Conservation (phyloP, 495 filamentous ascomycete species). For the Penicillium robsamsonii region DNA sequence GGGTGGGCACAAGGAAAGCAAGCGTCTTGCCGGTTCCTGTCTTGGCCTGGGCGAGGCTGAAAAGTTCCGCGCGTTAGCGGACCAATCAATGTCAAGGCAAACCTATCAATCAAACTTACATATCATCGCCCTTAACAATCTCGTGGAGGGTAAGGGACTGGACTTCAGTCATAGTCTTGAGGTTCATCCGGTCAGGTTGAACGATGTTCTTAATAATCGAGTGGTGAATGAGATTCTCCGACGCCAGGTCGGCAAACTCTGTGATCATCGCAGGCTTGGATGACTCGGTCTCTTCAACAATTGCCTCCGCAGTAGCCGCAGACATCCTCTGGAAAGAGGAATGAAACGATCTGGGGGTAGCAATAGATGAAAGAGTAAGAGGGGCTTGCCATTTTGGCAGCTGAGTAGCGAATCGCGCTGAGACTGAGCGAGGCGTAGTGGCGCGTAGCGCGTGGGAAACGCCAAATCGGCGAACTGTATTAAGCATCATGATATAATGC, state of each 20-base stretch:
- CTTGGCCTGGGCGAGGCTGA: constrained; percentile 81
- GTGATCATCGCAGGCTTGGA: constrained; percentile 45
- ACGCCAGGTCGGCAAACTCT: constrained; percentile 66
- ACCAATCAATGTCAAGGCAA: neutral
- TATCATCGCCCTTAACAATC: constrained; percentile 72
- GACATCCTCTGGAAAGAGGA: constrained; percentile 30
- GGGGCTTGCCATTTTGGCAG: constrained; percentile 33
- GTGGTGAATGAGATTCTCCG: constrained; percentile 59
- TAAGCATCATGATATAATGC: constrained; percentile 36
- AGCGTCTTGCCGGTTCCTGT: constrained; percentile 88
- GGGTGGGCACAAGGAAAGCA: constrained; percentile 73
- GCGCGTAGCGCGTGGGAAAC: constrained; percentile 39
- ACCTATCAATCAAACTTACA: constrained; percentile 52
- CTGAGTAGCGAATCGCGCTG: constrained; percentile 29
- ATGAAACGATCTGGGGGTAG: constrained; percentile 30
- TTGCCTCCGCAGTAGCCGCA: constrained; percentile 24
- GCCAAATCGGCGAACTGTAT: constrained; percentile 43
- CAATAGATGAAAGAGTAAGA: constrained; percentile 18
- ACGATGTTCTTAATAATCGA: constrained; percentile 68
- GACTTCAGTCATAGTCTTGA: constrained; percentile 90
- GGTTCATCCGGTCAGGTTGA: constrained; percentile 57
- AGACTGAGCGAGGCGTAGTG: constrained; percentile 31
- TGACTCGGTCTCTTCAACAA: constrained; percentile 19
- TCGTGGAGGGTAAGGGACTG: constrained; percentile 78
- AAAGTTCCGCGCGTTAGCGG: constrained; percentile 19